These are phyloP conservation scores for Glarea lozoyensis DNA, from an alignment of 495 filamentous ascomycete species.

Conservation along the genomic window DNA sequence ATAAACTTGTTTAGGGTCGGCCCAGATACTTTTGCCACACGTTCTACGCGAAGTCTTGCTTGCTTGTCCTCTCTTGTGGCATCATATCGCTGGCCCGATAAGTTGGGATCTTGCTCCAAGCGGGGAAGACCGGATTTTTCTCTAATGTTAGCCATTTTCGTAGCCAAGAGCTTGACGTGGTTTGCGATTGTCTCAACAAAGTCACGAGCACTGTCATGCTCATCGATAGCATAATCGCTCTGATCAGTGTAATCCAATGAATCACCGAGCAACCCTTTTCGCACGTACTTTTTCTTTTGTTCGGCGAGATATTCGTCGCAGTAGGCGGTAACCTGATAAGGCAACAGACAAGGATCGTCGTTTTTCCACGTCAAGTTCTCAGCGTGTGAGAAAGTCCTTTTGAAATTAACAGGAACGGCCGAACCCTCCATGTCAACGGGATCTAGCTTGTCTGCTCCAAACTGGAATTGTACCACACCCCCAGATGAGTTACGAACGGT, in stretches of 20 bases:
- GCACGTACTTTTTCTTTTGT: slow-evolving; percentile 54
- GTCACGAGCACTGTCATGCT: slow-evolving; percentile 72
- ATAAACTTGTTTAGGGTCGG: slow-evolving; percentile 68
- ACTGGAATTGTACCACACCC: slow-evolving; percentile 91
- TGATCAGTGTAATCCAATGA: slow-evolving; percentile 54
- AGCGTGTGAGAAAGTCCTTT: slow-evolving; percentile 82
- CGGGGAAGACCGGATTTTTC: slow-evolving; percentile 20
- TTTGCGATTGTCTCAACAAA: slow-evolving; percentile 71
- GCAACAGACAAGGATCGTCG: slow-evolving; percentile 56
- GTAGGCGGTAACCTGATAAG: slow-evolving; percentile 60
- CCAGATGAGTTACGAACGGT: slow-evolving; percentile 85
- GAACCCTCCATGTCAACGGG: slow-evolving; percentile 96
- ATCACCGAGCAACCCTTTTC: slow-evolving; percentile 43
- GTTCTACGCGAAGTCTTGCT: slow-evolving; percentile 44
- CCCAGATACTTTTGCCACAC: slow-evolving; percentile 71
- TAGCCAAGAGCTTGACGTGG: slow-evolving; percentile 46
- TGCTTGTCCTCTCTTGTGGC: slow-evolving; percentile 21
- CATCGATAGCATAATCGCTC: slow-evolving; percentile 62
- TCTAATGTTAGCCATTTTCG: slow-evolving; percentile 41
- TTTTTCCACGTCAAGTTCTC: slow-evolving; percentile 74
- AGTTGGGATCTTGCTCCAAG: slow-evolving; percentile 15
- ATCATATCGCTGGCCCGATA: slow-evolving; percentile 6
- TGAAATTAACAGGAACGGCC: slow-evolving; percentile 87
- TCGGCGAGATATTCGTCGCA: slow-evolving; percentile 54
- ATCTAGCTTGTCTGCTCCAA: slow-evolving; percentile 89